Percentiles rank a stretch among this genome's conserved stretches.
These are phyloP conservation scores for Peziza echinospora DNA, from an alignment of 495 filamentous ascomycete species.

Conservation along the genomic window DNA sequence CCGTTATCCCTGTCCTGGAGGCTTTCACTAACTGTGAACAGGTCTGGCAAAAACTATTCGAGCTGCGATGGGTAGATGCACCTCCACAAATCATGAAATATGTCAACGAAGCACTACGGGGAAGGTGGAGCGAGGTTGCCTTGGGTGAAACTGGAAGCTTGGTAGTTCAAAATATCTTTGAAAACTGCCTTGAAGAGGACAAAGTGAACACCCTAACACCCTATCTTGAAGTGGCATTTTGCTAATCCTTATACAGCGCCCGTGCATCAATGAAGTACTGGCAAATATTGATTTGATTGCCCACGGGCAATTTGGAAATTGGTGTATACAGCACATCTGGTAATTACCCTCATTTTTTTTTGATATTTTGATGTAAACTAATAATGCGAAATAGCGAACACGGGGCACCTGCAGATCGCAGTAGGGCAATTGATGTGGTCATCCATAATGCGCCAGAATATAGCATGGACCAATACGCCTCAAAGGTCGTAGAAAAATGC, in stretches of 20 bases:
- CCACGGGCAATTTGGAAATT: constrained; percentile 97
- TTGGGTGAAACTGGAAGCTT: constrained; percentile 90
- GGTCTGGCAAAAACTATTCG: constrained; percentile 94
- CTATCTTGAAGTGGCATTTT: neutral
- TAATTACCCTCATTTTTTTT: constrained; percentile 1
- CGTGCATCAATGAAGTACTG: constrained; percentile 89
- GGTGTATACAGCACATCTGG: constrained; percentile 98
- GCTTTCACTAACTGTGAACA: neutral
- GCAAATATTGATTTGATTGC: constrained; percentile 84
- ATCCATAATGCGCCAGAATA: constrained; percentile 83
- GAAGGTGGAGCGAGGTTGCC: constrained; percentile 98
- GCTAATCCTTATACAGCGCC: constrained; percentile 39
- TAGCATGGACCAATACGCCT: constrained; percentile 98
- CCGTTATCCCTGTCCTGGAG: too few relatives aligned
- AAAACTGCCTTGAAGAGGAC: constrained; percentile 96
- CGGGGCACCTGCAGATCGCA: constrained; percentile 74
- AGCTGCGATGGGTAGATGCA: constrained; percentile 81
- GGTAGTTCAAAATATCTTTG: constrained; percentile 97
- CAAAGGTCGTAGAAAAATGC: constrained; percentile 97
- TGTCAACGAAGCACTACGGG: constrained; percentile 82
- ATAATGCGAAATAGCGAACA: constrained; percentile 53
- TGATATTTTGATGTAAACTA: neutral
- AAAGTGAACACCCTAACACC: constrained; percentile 38
- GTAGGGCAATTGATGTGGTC: constrained; percentile 82
- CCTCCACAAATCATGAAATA: constrained; percentile 97